Evolutionary conservation across 1,139 yeast species (phyloP).

Genomic region (Cylindricascospora bacillispora): DNA sequence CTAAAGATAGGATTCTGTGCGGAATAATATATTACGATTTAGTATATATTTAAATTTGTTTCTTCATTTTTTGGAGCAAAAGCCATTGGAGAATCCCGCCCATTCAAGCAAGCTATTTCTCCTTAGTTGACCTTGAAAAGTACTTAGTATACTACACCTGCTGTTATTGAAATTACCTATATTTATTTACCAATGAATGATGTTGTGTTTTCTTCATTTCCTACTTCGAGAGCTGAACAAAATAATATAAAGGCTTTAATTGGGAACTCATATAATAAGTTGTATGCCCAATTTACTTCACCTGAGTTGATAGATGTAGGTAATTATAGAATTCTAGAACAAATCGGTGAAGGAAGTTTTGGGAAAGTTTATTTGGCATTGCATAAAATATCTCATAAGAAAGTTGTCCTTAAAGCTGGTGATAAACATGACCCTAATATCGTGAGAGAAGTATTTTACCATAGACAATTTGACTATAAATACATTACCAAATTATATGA

Average conservation of each 20-base stretch:
- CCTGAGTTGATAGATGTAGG: conserved; percentile 54
- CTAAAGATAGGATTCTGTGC: too few relatives aligned
- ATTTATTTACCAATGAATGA: too few relatives aligned
- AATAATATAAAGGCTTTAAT: conserved; percentile 25
- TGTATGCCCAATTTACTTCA: conserved; percentile 43
- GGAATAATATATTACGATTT: too few relatives aligned
- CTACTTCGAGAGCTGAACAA: conserved; percentile 15
- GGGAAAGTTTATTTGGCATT: conserved; percentile 82
- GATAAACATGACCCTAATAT: conserved; percentile 72
- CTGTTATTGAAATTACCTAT: too few relatives aligned
- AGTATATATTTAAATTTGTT: too few relatives aligned
- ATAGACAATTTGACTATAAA: conserved; percentile 71
- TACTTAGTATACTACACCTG: too few relatives aligned
- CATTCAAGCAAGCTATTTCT: too few relatives aligned
- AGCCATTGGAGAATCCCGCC: too few relatives aligned
- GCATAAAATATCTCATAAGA: conserved; percentile 58
- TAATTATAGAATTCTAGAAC: conserved; percentile 55
- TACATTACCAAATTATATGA: conserved; percentile 80
- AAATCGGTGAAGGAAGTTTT: conserved; percentile 83
- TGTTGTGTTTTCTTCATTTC: background rate
- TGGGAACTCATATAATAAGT: conserved; percentile 53
- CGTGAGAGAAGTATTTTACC: conserved; percentile 87
- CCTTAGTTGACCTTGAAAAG: too few relatives aligned
- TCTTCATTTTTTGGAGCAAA: too few relatives aligned
- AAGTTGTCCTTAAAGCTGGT: conserved; percentile 81